phyloP scores from a whole-genome alignment of 306 rosid species.

The Quercus aquifolioides region DNA sequence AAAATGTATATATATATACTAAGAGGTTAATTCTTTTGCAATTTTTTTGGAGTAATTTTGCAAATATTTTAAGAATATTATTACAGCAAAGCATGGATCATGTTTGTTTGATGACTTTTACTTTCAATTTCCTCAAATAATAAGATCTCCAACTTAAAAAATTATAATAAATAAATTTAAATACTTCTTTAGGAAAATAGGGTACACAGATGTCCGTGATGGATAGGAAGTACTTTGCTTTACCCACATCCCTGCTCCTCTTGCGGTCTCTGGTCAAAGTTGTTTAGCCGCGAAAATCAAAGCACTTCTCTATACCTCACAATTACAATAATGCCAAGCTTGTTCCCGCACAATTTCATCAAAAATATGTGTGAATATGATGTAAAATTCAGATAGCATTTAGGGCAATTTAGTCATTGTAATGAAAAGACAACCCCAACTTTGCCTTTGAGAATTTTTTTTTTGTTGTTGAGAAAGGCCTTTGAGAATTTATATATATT shows the following conservation, averaged over 20 bases:
- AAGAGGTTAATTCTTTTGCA: too few relatives aligned
- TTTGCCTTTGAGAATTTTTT: neutral
- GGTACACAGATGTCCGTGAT: neutral
- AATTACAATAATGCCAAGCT: neutral
- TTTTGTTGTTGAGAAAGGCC: too few relatives aligned
- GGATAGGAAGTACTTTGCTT: neutral
- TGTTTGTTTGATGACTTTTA: too few relatives aligned
- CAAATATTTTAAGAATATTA: too few relatives aligned
- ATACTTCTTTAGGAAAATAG: neutral
- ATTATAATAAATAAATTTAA: neutral
- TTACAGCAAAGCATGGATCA: too few relatives aligned
- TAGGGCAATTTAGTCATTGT: conserved; percentile 4
- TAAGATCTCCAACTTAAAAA: too few relatives aligned
- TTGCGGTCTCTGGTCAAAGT: neutral
- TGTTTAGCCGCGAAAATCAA: neutral
- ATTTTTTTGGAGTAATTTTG: too few relatives aligned
- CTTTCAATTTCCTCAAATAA: too few relatives aligned
- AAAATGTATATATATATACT: too few relatives aligned
- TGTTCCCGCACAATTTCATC: neutral
- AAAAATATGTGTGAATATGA: neutral
- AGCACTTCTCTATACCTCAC: neutral
- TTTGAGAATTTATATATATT: neutral
- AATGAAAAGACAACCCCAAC: neutral
- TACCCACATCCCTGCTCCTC: neutral
- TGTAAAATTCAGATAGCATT: neutral